These are phyloP conservation scores for Puccinia hordei DNA, from an alignment of 1,284 basidiomycete species.

Conservation along the genomic window DNA sequence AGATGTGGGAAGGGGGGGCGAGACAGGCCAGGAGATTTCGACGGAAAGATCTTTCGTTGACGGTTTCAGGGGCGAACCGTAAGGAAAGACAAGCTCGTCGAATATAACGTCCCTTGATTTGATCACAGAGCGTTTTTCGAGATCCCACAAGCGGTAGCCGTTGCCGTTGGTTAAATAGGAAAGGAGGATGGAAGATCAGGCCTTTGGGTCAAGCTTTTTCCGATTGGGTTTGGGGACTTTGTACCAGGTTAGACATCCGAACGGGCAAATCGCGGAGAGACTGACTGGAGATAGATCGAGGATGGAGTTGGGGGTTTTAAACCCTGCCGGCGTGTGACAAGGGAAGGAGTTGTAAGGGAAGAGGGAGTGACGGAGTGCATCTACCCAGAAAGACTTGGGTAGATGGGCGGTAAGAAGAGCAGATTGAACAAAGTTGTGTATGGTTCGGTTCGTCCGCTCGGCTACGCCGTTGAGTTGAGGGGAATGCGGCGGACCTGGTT, in stretches of 20 bases:
- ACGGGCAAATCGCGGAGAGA: too few species aligned
- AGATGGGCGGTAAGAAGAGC: too few species aligned
- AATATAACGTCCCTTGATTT: neutral
- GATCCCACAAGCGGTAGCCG: neutral
- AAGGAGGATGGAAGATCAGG: neutral
- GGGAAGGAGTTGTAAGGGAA: too few species aligned
- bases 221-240: neutral
- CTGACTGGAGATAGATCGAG: too few species aligned
- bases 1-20: too few species aligned
- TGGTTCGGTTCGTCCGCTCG: neutral
- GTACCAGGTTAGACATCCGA: too few species aligned
- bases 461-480: constrained; percentile 26
- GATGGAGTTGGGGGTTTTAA: too few species aligned
- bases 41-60: neutral
- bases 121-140: neutral
- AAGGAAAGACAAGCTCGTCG: neutral
- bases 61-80: neutral
- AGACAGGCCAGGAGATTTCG: constrained; percentile 6
- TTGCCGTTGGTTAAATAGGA: neutral
- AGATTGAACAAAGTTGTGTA: neutral
- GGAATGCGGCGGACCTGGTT: constrained; percentile 17
- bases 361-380: too few species aligned
- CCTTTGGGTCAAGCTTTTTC: constrained; percentile 1
- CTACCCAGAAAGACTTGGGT: neutral
- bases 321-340: too few species aligned